These are phyloP conservation scores for Hemileccinum rubropunctum DNA, from an alignment of 768 basidiomycete species.

Conservation along the genomic window DNA sequence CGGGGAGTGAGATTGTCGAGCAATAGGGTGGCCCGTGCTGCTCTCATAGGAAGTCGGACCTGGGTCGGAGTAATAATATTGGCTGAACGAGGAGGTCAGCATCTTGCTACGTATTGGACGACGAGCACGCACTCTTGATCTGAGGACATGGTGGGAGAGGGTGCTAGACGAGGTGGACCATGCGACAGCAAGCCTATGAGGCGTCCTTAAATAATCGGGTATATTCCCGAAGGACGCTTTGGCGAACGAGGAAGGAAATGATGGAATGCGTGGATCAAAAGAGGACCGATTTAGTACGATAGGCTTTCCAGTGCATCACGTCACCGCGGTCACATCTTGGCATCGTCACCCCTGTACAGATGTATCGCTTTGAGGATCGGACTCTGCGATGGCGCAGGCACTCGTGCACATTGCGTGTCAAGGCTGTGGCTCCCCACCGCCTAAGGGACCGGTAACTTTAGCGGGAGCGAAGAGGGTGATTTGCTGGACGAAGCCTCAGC, in stretches of 20 bases:
- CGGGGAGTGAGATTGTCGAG: not conserved
- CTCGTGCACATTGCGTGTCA: not conserved
- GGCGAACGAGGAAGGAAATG: conserved; percentile 13
- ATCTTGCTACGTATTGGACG: not conserved
- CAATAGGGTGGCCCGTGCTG: not conserved
- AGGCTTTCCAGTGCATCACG: conserved; percentile 30
- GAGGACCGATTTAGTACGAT: conserved; percentile 16
- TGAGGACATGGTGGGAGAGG: conserved; percentile 20
- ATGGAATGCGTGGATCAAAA: conserved; percentile 18
- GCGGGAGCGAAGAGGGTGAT: not conserved
- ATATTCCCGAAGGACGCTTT: conserved; percentile 18
- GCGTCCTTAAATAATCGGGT: conserved; percentile 23
- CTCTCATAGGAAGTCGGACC: conserved; percentile 4
- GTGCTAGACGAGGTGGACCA: conserved; percentile 2
- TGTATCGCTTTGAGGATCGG: too few species aligned
- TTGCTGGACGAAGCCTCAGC: not conserved
- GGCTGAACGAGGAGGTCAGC: conserved; percentile 8
- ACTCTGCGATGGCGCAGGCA: conserved; percentile 15
- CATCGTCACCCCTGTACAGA: too few species aligned
- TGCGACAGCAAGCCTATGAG: conserved; percentile 3
- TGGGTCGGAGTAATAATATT: not conserved
- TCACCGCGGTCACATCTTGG: conserved; percentile 5
- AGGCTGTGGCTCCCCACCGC: conserved; percentile 27
- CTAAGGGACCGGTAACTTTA: conserved; percentile 4
- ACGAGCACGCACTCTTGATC: conserved; percentile 14